Percentiles rank a stretch among this genome's conserved stretches.
These are phyloP conservation scores for Lichenothelia convexa DNA, from an alignment of 495 filamentous ascomycete genomes.

Conservation along the genomic window DNA sequence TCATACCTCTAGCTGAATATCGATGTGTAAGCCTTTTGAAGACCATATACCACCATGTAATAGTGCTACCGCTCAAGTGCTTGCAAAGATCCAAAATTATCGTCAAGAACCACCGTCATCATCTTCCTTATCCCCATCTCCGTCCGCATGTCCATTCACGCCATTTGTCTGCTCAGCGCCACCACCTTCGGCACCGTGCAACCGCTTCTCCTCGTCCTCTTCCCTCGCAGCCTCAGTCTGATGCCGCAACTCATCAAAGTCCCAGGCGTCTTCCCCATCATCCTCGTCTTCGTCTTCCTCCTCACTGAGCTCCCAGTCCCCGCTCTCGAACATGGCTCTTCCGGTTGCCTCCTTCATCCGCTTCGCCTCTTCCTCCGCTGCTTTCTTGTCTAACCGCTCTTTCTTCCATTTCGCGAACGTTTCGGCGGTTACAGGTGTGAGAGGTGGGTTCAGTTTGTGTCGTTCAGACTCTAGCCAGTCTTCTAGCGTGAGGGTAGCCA, in stretches of 20 bases:
- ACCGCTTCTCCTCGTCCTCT: constrained; percentile 40
- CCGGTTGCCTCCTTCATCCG: constrained; percentile 90
- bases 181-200: constrained; percentile 5
- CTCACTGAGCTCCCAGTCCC: constrained; percentile 65
- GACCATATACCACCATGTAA: too few species aligned
- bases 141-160: background rate
- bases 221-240: constrained; percentile 37
- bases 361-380: constrained; percentile 70
- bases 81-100: too few species aligned
- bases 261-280: constrained; percentile 47
- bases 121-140: too few species aligned
- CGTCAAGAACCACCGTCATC: too few species aligned
- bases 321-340: constrained; percentile 84
- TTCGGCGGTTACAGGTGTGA: constrained; percentile 87
- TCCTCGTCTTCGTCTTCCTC: constrained; percentile 42
- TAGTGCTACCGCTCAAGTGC: too few species aligned
- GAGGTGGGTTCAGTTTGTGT: constrained; percentile 73
- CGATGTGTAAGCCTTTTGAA: too few species aligned
- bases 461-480: constrained; percentile 92
- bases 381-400: constrained; percentile 84
- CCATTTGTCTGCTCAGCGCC: constrained; percentile 1
- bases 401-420: constrained; percentile 92
- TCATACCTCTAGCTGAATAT: too few species aligned
- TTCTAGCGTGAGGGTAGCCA: constrained; percentile 87
- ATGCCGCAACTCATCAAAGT: constrained; percentile 47